Evolutionary conservation across 1,139 yeast genomes (phyloP).

Genomic region (Kodamaea suecica): DNA sequence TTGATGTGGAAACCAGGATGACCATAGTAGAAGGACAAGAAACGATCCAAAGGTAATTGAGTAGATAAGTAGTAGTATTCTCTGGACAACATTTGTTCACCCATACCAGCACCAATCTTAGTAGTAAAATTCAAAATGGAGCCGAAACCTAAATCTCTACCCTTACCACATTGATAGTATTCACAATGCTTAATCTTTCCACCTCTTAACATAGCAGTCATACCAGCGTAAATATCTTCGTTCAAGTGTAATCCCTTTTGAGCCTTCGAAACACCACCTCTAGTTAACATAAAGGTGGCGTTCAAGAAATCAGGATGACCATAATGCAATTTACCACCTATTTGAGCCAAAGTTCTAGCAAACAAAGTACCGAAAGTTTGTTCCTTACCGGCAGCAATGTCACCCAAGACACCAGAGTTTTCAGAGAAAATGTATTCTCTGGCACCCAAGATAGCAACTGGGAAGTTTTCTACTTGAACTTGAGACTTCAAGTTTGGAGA

Average conservation of each 20-base stretch:
- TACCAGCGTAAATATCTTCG: slow-evolving; percentile 99
- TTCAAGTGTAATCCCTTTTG: slow-evolving; percentile 97
- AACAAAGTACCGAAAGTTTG: slow-evolving; percentile 98
- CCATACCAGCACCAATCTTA: slow-evolving; percentile 99
- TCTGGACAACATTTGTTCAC: slow-evolving; percentile 98
- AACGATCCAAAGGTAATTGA: slow-evolving; percentile 94
- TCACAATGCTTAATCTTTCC: slow-evolving; percentile 99
- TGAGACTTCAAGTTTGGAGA: slow-evolving; percentile 53
- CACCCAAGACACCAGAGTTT: slow-evolving; percentile 98
- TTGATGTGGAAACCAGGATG: slow-evolving; percentile 99
- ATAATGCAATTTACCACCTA: slow-evolving; percentile 98
- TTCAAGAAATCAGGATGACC: slow-evolving; percentile 99
- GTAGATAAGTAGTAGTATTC: slow-evolving; percentile 97
- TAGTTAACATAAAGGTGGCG: slow-evolving; percentile 89
- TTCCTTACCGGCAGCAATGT: slow-evolving; percentile 99
- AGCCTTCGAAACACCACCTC: slow-evolving; percentile 99
- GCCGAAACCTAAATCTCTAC: slow-evolving; percentile 99
- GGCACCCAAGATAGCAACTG: slow-evolving; percentile 99
- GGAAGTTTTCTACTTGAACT: slow-evolving; percentile 44
- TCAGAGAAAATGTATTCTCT: slow-evolving; percentile 99
- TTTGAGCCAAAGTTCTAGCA: slow-evolving; percentile 95
- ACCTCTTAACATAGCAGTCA: slow-evolving; percentile 96
- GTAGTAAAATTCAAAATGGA: slow-evolving; percentile 98
- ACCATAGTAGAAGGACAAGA: slow-evolving; percentile 95
- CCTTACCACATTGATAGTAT: slow-evolving; percentile 99